Percentiles rank a stretch among this genome's conserved stretches.
These are phyloP conservation scores for Simplicillium sp. DNA, from an alignment of 2,329 filamentous ascomycete species.

Conservation along the genomic window DNA sequence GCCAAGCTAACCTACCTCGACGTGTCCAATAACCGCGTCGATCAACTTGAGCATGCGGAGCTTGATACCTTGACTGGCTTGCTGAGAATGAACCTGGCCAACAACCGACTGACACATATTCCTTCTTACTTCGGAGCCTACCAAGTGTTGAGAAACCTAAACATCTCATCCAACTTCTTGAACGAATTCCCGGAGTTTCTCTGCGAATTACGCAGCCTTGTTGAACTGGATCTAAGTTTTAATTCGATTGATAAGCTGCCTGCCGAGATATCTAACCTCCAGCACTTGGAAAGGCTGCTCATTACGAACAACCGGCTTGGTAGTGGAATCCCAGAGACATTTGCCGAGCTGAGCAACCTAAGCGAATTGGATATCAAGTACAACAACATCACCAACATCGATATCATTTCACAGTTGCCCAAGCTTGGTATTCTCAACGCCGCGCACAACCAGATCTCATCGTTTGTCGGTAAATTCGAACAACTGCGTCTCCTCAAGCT, in stretches of 20 bases:
- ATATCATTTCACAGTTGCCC: constrained; percentile 75
- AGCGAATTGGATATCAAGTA: constrained; percentile 93
- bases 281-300: constrained; percentile 76
- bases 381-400: constrained; percentile 81
- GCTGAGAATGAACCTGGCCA: constrained; percentile 84
- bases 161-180: constrained; percentile 89
- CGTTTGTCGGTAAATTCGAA: constrained; percentile 82
- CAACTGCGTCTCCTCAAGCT: constrained; percentile 76
- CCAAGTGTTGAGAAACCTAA: constrained; percentile 69
- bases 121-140: constrained; percentile 79
- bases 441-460: constrained; percentile 86
- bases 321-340: constrained; percentile 63
- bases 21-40: constrained; percentile 87
- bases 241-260: constrained; percentile 77
- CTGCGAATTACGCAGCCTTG: constrained; percentile 69
- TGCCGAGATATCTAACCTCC: constrained; percentile 66
- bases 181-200: constrained; percentile 78
- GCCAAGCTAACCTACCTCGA: constrained; percentile 79
- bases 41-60: constrained; percentile 77
- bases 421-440: constrained; percentile 81
- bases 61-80: constrained; percentile 66
- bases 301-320: constrained; percentile 90
- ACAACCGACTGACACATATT: constrained; percentile 75
- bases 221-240: constrained; percentile 95
- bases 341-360: constrained; percentile 65